Evolutionary conservation across 2,329 filamentous ascomycete genomes (phyloP).

Genomic region (Aspergillus puulaauensis): DNA sequence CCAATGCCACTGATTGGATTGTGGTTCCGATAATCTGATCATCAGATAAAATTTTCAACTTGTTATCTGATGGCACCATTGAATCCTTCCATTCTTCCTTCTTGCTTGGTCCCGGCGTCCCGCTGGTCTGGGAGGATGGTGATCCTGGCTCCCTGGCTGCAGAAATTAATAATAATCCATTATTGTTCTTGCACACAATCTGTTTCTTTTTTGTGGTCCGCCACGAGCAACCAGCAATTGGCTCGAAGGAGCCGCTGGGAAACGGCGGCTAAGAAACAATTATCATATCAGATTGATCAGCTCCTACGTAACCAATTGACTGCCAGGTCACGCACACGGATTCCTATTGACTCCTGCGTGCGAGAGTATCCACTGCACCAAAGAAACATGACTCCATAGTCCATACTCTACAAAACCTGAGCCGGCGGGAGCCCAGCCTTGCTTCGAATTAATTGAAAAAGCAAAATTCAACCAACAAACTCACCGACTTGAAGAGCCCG

Average conservation of each 20-base stretch:
- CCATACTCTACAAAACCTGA: background rate
- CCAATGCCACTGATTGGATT: background rate
- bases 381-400: background rate
- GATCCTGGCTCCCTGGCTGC: background rate
- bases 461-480: background rate
- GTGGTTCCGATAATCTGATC: constrained; percentile 22
- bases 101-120: background rate
- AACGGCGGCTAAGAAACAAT: background rate
- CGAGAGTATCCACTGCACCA: background rate
- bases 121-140: background rate
- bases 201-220: background rate
- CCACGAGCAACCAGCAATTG: background rate
- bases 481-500: background rate
- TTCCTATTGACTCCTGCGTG: background rate
- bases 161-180: background rate
- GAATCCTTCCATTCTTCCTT: background rate
- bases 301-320: constrained; percentile 4
- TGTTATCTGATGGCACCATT: constrained; percentile 26
- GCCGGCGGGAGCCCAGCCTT: background rate
- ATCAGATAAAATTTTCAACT: constrained; percentile 25
- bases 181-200: background rate
- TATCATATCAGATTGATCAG: constrained; percentile 8
- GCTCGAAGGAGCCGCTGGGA: background rate
- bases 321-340: background rate
- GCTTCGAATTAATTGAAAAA: background rate